Conservation (phyloP, 768 basidiomycete genomes). For the Coprinopsis strossmayeri region DNA sequence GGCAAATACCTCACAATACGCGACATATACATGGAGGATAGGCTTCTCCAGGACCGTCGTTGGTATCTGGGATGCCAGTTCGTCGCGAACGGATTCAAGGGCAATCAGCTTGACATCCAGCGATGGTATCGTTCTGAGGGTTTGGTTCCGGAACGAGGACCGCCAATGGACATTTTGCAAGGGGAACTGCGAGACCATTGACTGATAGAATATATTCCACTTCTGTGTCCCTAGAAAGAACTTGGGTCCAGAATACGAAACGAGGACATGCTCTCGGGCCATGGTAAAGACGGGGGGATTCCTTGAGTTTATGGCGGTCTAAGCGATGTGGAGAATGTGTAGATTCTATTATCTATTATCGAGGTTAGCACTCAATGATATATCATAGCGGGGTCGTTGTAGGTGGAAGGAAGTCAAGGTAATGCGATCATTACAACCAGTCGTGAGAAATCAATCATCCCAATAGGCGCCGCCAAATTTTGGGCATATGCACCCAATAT, state of each 20-base stretch:
- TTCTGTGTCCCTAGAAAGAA: constrained; percentile 62
- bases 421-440: neutral
- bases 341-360: neutral
- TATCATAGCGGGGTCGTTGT: neutral
- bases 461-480: constrained; percentile 12
- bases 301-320: too few relatives aligned
- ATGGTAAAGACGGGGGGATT: neutral
- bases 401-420: neutral
- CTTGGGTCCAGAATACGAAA: constrained; percentile 62
- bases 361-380: neutral
- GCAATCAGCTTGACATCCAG: constrained; percentile 71
- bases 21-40: constrained; percentile 78
- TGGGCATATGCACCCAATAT: constrained; percentile 4
- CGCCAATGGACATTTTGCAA: constrained; percentile 91
- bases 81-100: constrained; percentile 63
- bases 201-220: constrained; percentile 64
- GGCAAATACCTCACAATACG: constrained; percentile 72
- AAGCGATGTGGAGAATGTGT: too few relatives aligned
- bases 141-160: constrained; percentile 29
- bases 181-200: constrained; percentile 69
- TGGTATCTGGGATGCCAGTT: constrained; percentile 69
- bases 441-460: constrained; percentile 14
- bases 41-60: constrained; percentile 80
- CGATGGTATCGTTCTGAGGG: constrained; percentile 80
- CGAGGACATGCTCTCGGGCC: constrained; percentile 41